A percentile compares a stretch with the other conserved stretches of the same genome.
phyloP scores from a whole-genome alignment of 305 asterid genomes.

The Fraxinus floribunda region DNA sequence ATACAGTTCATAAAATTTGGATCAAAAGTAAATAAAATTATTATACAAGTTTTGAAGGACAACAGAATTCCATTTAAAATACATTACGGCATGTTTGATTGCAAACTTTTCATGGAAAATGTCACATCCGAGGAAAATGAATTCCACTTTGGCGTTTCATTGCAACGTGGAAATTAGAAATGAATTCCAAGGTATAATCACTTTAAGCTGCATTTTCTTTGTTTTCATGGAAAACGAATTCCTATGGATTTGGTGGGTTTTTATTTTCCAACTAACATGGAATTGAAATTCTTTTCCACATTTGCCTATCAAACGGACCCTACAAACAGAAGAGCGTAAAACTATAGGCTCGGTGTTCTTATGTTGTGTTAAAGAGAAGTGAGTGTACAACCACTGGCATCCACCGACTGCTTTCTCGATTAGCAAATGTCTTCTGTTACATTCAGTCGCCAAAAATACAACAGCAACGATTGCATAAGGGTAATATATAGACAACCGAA shows the following conservation, averaged over 20 bases:
- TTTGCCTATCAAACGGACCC: too few relatives aligned
- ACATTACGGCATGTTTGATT: background rate
- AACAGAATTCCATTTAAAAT: conserved; percentile 15
- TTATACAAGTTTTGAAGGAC: conserved; percentile 15
- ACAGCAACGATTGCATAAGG: background rate
- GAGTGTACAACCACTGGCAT: background rate
- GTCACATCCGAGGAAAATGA: too few relatives aligned
- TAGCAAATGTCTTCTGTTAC: conserved; percentile 5
- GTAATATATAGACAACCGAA: background rate
- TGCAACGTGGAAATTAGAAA: too few relatives aligned
- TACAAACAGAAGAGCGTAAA: background rate
- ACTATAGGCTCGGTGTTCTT: background rate
- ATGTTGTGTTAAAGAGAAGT: background rate
- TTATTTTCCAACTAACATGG: too few relatives aligned
- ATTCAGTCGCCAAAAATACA: background rate
- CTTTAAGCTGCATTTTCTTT: too few relatives aligned
- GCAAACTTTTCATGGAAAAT: too few relatives aligned
- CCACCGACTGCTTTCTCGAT: background rate
- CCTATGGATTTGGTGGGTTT: too few relatives aligned
- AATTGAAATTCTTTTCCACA: too few relatives aligned
- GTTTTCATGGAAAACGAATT: too few relatives aligned
- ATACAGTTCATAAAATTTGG: background rate
- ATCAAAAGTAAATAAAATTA: conserved; percentile 14
- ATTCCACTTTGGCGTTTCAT: too few relatives aligned
- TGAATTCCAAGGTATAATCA: too few relatives aligned